Conservation (phyloP, 2,329 filamentous ascomycete species). For the Aspergillus sclerotialis region DNA sequence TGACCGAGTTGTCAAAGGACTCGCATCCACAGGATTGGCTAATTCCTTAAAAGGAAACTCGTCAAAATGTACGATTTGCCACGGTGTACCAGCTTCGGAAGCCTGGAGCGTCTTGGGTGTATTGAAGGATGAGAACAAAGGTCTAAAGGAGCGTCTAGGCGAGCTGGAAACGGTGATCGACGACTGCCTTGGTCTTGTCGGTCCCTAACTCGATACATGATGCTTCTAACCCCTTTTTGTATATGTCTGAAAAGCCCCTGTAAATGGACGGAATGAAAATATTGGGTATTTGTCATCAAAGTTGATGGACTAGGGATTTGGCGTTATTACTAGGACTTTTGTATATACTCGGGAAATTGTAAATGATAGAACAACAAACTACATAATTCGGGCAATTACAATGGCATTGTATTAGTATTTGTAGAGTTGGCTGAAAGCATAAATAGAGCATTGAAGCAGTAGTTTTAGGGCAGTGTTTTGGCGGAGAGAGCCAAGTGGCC, state of each 20-base stretch:
- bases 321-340: too few relatives aligned
- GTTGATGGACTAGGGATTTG: too few relatives aligned
- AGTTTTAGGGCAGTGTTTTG: too few relatives aligned
- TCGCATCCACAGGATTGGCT: constrained; percentile 26
- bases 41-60: constrained; percentile 22
- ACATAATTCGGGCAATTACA: too few relatives aligned
- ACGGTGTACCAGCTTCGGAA: constrained; percentile 34
- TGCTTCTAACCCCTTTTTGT: background rate
- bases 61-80: constrained; percentile 34
- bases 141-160: constrained; percentile 45
- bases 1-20: constrained; percentile 38
- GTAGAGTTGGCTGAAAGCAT: background rate
- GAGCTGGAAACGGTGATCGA: constrained; percentile 51
- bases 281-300: too few relatives aligned
- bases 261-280: too few relatives aligned
- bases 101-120: constrained; percentile 50
- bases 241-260: too few relatives aligned
- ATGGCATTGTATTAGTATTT: too few relatives aligned
- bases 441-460: too few relatives aligned
- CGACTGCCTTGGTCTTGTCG: constrained; percentile 49
- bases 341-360: too few relatives aligned
- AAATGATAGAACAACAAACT: too few relatives aligned
- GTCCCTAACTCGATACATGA: constrained; percentile 12
- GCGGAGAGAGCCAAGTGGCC: too few relatives aligned
- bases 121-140: constrained; percentile 49